Base-by-base conservation (phyloP, 495 filamentous ascomycete species). In the Thozetella sp. region DNA sequence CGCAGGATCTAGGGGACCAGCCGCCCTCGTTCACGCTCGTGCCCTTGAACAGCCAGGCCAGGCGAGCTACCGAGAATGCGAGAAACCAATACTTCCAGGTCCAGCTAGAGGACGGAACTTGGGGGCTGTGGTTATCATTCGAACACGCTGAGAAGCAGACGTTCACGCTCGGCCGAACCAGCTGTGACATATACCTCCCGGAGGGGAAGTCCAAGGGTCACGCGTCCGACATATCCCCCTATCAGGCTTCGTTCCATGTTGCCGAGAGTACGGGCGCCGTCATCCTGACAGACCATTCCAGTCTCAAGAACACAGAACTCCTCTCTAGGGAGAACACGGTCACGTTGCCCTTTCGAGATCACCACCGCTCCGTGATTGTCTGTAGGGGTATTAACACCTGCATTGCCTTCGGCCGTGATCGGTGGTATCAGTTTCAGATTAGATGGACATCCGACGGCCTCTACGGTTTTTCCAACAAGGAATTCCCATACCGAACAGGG, bases 351-450 rank as follows among this genome's bases (percentile, higher is more conserved):
- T 67, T 72, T 15, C 65, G 48, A 15, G 40, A 34, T 30, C 54
- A 53, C 37, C 24, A 52, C n/a, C 61, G 60, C n/a, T 67, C 69
- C 3, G 65, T 75, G 17, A 30, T 75, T 4, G 63, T 73, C 37
- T 69, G 67, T 0, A 54, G 50, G 1, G 67, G 68, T 1, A 70
- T 71, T 51, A 73, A 73, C 56, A 27, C 63, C 15, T 58, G 60
- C 26, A 57, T 73, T n/a, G 68, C 64, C 1, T 70, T 73, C 53
- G 70, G 68, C 17, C 57, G 54, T 2, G 63, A 65, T 17, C 52
- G 27, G 19, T 63, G 48, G 51, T 73, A 67, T 57, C 66, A 69
- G 53, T 73, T 73, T 22, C 68, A 71, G 54, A 51, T 73, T 1
- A 59, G 48, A 3, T 73, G 70, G 68, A 48, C 23, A 1, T 57